phyloP scores from a whole-genome alignment of 805 yeast species.

The Hanseniaspora lindneri region DNA sequence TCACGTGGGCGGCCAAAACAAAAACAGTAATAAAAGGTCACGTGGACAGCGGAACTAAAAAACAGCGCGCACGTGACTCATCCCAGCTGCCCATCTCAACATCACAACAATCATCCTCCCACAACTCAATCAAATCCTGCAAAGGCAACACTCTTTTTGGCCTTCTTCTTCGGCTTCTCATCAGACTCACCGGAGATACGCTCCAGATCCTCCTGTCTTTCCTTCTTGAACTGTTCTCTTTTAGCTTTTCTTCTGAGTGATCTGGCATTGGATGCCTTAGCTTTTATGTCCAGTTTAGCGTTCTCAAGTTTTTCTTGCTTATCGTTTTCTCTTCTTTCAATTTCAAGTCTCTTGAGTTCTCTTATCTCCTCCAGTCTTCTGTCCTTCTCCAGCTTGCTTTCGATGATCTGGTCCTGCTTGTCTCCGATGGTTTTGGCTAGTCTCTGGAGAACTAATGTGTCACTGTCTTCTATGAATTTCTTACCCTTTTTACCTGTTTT shows the following conservation, averaged over 20 bases:
- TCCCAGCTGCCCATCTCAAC: no score
- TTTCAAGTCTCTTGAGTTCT: constrained; percentile 73
- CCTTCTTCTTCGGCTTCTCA: constrained; percentile 9
- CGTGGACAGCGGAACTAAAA: not conserved
- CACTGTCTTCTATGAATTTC: constrained; percentile 61
- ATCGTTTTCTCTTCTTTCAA: constrained; percentile 67
- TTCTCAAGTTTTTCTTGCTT: constrained; percentile 59
- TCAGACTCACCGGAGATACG: not conserved
- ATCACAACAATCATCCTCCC: no score
- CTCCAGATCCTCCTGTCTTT: constrained; percentile 7
- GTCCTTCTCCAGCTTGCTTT: constrained; percentile 82
- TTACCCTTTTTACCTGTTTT: constrained; percentile 78
- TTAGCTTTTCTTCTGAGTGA: constrained; percentile 49
- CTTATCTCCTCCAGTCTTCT: constrained; percentile 81
- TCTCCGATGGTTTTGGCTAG: constrained; percentile 74
- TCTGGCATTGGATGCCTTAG: constrained; percentile 61
- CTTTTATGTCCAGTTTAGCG: constrained; percentile 65
- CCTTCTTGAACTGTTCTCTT: constrained; percentile 20
- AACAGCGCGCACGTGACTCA: no score
- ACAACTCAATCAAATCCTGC: constrained; percentile 11
- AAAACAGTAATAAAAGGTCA: not conserved
- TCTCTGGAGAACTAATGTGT: constrained; percentile 49
- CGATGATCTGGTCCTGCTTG: constrained; percentile 62
- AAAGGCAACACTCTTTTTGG: constrained; percentile 17
- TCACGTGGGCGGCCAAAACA: no score